Base-by-base conservation (phyloP, 192 early-diverging fungal species). In the Geranomyces variabilis region DNA sequence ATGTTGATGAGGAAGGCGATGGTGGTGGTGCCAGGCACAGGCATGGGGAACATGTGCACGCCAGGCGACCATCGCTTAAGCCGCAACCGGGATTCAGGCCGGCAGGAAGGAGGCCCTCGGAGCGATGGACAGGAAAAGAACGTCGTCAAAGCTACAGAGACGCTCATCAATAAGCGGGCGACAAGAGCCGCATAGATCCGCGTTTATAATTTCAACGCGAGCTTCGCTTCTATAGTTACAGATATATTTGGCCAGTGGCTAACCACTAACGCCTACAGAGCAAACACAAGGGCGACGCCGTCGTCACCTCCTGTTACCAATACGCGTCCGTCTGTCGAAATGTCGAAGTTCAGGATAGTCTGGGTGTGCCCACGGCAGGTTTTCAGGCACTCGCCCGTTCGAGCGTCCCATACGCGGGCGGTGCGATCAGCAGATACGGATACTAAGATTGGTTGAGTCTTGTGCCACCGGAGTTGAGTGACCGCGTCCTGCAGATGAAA, bases 261-360 rank as follows among this genome's bases (percentile, higher is more conserved):
- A 3, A 3, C 36, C 3, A 41, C 10, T 41, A 47, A 47, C 12
- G 46, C 46, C 24, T 53, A 53, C 17, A 53, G 6, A 7, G 51
- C 4, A 53, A 53, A 53, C 4, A 53, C 51, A 26, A 53, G 51
- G 4, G 79, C 66, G 26, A 46, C 66, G 36, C 93, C 92, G 79
- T 97, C 95, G 68, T 97, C 95, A 0, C 91, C 90, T 7, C 88
- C 93, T 0, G 92, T 93, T 17, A 95, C 91, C 22, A 92, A 74
- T 0, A 81, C 87, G 19, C 80, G 68, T 10, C 91, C 94, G 73
- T 93, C 93, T 43, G 70, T 75, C 60, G 90, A 83, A 36, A 93
- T 70, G 1, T 88, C 91, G 81, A 99, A 87, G 69, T 91, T 91
- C 76, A 97, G 77, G 48, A 99, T 87, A 19, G 89, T 81, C 61